Evolutionary conservation across 1,284 basidiomycete species (phyloP).

Genomic region (Athelia psychrophila): DNA sequence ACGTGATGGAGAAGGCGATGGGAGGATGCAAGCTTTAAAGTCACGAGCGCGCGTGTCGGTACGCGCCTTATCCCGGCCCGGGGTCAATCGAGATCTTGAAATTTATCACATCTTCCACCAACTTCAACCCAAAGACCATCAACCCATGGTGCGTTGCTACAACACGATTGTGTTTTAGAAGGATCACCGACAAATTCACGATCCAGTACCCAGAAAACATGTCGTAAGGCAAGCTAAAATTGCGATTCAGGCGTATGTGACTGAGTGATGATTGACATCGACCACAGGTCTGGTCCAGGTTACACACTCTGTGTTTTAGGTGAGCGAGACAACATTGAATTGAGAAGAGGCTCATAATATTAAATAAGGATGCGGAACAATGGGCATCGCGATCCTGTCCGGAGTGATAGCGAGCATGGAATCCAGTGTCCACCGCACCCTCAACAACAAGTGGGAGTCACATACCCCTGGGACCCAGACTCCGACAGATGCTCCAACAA

Average conservation of each 20-base stretch:
- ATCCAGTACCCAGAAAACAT: not conserved
- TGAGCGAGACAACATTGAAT: slow-evolving; percentile 14
- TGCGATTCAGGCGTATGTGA: too few relatives aligned
- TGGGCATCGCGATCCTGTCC: slow-evolving; percentile 96
- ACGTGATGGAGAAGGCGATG: too few relatives aligned
- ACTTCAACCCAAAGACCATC: too few relatives aligned
- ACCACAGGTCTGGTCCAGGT: slow-evolving; percentile 37
- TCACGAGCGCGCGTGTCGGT: too few relatives aligned
- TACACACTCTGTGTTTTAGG: slow-evolving; percentile 64
- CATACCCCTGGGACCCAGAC: slow-evolving; percentile 85
- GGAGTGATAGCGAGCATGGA: slow-evolving; percentile 81
- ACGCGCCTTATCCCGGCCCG: too few relatives aligned
- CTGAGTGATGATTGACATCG: not conserved
- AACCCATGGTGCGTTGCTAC: too few relatives aligned
- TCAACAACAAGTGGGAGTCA: slow-evolving; percentile 66
- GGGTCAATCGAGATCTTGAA: too few relatives aligned
- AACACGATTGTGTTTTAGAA: too few relatives aligned
- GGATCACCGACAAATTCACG: too few relatives aligned
- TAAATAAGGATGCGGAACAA: slow-evolving; percentile 89
- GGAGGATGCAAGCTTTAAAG: too few relatives aligned
- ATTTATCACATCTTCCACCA: too few relatives aligned
- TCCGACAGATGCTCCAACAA: slow-evolving; percentile 53
- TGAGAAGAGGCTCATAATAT: not conserved
- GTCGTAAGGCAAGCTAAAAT: not conserved
- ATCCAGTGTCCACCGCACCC: slow-evolving; percentile 16